Conservation (phyloP, 768 basidiomycete species). For the Rhodotorula toruloides region DNA sequence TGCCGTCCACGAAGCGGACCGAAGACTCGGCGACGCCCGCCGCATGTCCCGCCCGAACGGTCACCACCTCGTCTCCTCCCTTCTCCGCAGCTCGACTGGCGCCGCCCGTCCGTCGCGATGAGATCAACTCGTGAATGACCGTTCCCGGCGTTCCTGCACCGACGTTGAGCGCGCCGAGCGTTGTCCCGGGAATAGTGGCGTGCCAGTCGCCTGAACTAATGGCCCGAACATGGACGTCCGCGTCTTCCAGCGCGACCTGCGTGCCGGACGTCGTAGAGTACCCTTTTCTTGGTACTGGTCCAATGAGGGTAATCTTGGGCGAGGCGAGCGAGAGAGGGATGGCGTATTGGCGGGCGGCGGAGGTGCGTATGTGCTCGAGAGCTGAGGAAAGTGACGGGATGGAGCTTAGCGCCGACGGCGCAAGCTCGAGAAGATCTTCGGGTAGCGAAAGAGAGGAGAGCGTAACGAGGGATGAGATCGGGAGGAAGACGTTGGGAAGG, state of each 20-base stretch:
- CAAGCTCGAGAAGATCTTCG: conserved; percentile 11
- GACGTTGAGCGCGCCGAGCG: conserved; percentile 33
- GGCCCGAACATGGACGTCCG: conserved; percentile 30
- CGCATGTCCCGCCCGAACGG: conserved; percentile 22
- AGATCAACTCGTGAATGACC: conserved; percentile 12
- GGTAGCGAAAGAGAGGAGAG: conserved; percentile 1
- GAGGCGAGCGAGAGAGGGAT: conserved; percentile 27
- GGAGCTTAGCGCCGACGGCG: conserved; percentile 5
- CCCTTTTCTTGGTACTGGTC: background rate
- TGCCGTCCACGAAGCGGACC: conserved; percentile 21
- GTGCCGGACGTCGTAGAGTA: conserved; percentile 2
- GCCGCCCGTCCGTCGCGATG: background rate
- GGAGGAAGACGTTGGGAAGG: conserved; percentile 36
- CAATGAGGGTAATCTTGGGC: conserved; percentile 33
- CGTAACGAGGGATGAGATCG: conserved; percentile 9
- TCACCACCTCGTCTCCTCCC: conserved; percentile 6
- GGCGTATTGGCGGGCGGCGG: conserved; percentile 11
- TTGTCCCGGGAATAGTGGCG: conserved; percentile 37
- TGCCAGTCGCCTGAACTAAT: conserved; percentile 33
- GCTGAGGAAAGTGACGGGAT: conserved; percentile 4
- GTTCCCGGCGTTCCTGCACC: conserved; percentile 18
- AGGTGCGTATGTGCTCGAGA: conserved; percentile 25
- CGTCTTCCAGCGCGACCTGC: background rate
- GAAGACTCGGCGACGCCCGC: conserved; percentile 30
- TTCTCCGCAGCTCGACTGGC: too few species aligned